Conservation (phyloP, 768 basidiomycete species). For the Boletus rubescentipes region DNA sequence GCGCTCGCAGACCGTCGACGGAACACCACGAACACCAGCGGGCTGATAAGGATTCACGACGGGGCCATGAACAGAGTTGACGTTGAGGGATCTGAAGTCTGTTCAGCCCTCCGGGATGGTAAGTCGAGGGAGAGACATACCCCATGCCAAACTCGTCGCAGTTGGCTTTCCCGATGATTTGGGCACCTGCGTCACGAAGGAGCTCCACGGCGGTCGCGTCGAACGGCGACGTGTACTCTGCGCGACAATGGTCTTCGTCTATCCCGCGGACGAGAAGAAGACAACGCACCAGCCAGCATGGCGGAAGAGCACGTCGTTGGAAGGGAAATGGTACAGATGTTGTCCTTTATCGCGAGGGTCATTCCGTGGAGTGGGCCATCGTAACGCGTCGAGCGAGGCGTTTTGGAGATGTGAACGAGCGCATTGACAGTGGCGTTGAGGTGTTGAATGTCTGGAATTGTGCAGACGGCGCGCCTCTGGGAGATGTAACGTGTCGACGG, state of each 20-base stretch:
- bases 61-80: slow-evolving; percentile 70
- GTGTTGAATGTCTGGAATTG: slow-evolving; percentile 3
- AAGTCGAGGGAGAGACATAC: slow-evolving; percentile 39
- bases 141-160: slow-evolving; percentile 99
- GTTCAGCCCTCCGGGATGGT: background rate
- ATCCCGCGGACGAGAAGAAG: background rate
- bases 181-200: slow-evolving; percentile 59
- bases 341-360: slow-evolving; percentile 79
- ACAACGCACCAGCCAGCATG: slow-evolving; percentile 60
- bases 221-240: slow-evolving; percentile 77
- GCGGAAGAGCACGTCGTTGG: slow-evolving; percentile 78
- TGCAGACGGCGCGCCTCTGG: slow-evolving; percentile 8
- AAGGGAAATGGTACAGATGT: slow-evolving; percentile 68
- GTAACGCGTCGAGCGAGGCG: background rate
- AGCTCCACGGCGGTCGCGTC: slow-evolving; percentile 81
- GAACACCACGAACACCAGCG: slow-evolving; percentile 5
- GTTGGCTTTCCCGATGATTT: slow-evolving; percentile 85
- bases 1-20: slow-evolving; percentile 34
- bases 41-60: slow-evolving; percentile 72
- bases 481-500: background rate
- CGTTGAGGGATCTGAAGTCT: slow-evolving; percentile 65
- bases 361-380: slow-evolving; percentile 39
- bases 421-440: slow-evolving; percentile 53
- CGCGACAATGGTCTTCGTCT: background rate
- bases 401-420: slow-evolving; percentile 39